phyloP scores from a whole-genome alignment of 331 rosid genomes.

The Acacia pycnantha region DNA sequence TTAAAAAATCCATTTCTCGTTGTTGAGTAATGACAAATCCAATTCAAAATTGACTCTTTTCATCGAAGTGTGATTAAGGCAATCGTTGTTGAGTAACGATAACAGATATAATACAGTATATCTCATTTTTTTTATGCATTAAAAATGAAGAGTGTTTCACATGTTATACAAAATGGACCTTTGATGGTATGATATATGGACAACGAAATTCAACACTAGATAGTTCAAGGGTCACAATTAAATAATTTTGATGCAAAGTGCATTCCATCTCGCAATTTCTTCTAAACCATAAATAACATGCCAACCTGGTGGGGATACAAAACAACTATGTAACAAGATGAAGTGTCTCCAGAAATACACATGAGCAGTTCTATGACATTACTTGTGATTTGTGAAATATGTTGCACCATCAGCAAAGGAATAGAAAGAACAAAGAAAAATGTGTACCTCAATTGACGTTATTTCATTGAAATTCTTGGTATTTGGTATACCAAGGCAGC shows the following conservation, averaged over 20 bases:
- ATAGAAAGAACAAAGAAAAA: not conserved
- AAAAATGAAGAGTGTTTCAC: not conserved
- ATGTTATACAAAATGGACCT: not conserved
- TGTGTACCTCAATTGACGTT: slow-evolving; percentile 86
- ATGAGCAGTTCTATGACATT: not conserved
- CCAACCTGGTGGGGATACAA: not conserved
- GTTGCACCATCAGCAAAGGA: not conserved
- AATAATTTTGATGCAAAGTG: not conserved
- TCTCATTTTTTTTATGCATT: not conserved
- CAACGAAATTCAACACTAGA: not conserved
- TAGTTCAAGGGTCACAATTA: not conserved
- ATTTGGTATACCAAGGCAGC: slow-evolving; percentile 98
- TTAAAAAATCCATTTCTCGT: not conserved
- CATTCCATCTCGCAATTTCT: not conserved
- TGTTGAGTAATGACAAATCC: not conserved
- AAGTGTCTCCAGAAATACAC: slow-evolving; percentile 4
- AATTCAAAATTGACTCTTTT: not conserved
- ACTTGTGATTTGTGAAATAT: not conserved
- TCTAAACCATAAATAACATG: not conserved
- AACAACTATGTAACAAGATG: not conserved
- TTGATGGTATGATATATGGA: not conserved
- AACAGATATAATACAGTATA: not conserved
- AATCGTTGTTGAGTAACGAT: not conserved
- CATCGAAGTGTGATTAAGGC: not conserved
- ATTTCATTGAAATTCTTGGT: slow-evolving; percentile 96